Conservation (phyloP, 2,329 filamentous ascomycete genomes). For the Penicillium occitanis region DNA sequence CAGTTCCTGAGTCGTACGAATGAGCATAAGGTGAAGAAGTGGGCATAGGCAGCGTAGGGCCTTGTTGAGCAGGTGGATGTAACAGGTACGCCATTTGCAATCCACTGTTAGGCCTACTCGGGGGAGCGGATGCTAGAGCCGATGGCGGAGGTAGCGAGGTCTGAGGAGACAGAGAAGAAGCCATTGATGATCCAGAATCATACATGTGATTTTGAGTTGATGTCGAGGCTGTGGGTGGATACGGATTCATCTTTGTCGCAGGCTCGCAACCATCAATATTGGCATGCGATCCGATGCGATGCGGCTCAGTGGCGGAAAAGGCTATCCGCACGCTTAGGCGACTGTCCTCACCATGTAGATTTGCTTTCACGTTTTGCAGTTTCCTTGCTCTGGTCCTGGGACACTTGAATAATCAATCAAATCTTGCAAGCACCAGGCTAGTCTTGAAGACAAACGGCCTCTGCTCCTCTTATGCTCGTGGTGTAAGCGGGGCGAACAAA, state of each 20-base stretch:
- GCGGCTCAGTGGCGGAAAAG: constrained; percentile 10
- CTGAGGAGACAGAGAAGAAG: constrained; percentile 37
- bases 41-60: constrained; percentile 26
- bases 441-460: not conserved
- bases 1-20: constrained; percentile 42
- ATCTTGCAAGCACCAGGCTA: not conserved
- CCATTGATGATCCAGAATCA: constrained; percentile 31
- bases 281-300: constrained; percentile 12
- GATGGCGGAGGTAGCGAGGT: constrained; percentile 32
- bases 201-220: constrained; percentile 11
- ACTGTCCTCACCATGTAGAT: not conserved
- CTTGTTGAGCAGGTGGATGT: constrained; percentile 37
- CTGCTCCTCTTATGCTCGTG: not conserved
- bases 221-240: constrained; percentile 2
- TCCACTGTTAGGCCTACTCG: constrained; percentile 40
- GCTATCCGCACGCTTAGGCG: not conserved
- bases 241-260: constrained; percentile 21
- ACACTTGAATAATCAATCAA: not conserved
- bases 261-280: constrained; percentile 1
- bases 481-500: constrained; percentile 8
- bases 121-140: constrained; percentile 36
- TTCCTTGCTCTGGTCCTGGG: not conserved
- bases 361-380: not conserved
- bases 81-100: constrained; percentile 45
- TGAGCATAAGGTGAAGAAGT: constrained; percentile 35